phyloP scores from a whole-genome alignment of 495 filamentous ascomycete genomes.

The Echria macrotheca region DNA sequence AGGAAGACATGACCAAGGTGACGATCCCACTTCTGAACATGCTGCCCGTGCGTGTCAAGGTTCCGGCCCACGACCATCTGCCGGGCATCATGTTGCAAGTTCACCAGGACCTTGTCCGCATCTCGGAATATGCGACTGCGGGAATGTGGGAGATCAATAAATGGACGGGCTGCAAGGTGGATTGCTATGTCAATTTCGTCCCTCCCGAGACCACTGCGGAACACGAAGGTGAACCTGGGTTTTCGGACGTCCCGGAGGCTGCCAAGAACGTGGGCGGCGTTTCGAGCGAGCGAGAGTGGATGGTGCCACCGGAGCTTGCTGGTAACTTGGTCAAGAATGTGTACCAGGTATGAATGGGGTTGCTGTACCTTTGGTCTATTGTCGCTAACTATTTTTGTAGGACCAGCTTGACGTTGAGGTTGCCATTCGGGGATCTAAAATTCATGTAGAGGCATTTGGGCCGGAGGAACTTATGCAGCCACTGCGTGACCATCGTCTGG shows the following conservation, averaged over 20 bases:
- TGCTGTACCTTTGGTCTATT: too few species aligned
- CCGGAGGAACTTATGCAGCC: too few species aligned
- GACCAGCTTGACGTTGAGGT: not conserved
- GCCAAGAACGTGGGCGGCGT: not conserved
- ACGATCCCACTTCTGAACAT: slow-evolving; percentile 37
- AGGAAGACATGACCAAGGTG: slow-evolving; percentile 12
- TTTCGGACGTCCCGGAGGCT: not conserved
- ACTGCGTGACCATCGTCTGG: too few species aligned
- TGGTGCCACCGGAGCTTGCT: slow-evolving; percentile 5
- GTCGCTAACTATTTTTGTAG: not conserved
- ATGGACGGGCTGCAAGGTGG: slow-evolving; percentile 43
- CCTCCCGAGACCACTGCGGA: slow-evolving; percentile 19
- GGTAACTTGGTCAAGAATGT: slow-evolving; percentile 23
- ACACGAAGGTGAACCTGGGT: not conserved
- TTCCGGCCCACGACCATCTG: slow-evolving; percentile 2
- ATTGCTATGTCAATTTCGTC: slow-evolving; percentile 55
- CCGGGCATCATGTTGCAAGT: slow-evolving; percentile 26
- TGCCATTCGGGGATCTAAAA: too few species aligned
- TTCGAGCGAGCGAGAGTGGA: not conserved
- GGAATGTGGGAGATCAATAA: slow-evolving; percentile 45
- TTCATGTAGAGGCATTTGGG: too few species aligned
- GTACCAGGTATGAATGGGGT: slow-evolving; percentile 38
- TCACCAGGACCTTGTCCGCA: slow-evolving; percentile 36
- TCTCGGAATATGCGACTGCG: slow-evolving; percentile 33
- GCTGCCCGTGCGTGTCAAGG: slow-evolving; percentile 33